phyloP scores from a whole-genome alignment of 805 yeast species.

The Ogataea nakhonphanomensis region DNA sequence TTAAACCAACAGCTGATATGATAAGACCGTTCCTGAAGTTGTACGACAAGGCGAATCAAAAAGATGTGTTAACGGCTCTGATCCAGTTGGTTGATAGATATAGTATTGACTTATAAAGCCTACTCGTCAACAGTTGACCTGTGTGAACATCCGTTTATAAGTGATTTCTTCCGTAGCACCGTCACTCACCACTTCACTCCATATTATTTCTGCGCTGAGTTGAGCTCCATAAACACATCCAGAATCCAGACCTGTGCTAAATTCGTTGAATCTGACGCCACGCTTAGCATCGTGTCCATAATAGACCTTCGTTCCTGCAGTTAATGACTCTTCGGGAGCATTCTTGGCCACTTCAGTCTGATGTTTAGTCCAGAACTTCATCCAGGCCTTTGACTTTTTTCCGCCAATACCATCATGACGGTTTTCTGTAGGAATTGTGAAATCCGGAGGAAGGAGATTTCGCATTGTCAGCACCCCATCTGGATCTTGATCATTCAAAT shows the following conservation, averaged over 20 bases:
- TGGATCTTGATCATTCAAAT: constrained; percentile 56
- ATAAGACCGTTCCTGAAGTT: constrained; percentile 14
- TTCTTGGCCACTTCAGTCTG: constrained; percentile 17
- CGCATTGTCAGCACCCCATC: constrained; percentile 67
- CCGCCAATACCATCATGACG: constrained; percentile 29
- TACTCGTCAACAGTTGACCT: constrained; percentile 28
- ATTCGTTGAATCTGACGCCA: constrained; percentile 64
- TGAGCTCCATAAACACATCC: constrained; percentile 77
- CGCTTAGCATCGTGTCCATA: constrained; percentile 89
- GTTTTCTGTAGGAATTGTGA: constrained; percentile 52
- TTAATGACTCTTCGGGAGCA: constrained; percentile 10
- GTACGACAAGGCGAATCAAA: constrained; percentile 8
- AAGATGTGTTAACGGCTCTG: constrained; percentile 11
- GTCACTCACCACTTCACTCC: constrained; percentile 28
- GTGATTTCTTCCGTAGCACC: constrained; percentile 15
- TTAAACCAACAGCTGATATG: constrained; percentile 18
- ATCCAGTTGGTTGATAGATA: constrained; percentile 16
- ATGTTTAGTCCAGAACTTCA: constrained; percentile 31
- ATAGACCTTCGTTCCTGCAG: constrained; percentile 44
- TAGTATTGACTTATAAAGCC: constrained; percentile 12
- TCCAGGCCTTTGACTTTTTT: constrained; percentile 32
- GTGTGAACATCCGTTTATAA: constrained; percentile 26
- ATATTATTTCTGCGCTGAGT: constrained; percentile 60
- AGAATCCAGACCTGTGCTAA: constrained; percentile 76
- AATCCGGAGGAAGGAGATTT: constrained; percentile 61